Evolutionary conservation across 2,329 filamentous ascomycete species (phyloP), one percentile per base, ranked within the genome.

Genomic region (Pyrenochaeta sp.): DNA sequence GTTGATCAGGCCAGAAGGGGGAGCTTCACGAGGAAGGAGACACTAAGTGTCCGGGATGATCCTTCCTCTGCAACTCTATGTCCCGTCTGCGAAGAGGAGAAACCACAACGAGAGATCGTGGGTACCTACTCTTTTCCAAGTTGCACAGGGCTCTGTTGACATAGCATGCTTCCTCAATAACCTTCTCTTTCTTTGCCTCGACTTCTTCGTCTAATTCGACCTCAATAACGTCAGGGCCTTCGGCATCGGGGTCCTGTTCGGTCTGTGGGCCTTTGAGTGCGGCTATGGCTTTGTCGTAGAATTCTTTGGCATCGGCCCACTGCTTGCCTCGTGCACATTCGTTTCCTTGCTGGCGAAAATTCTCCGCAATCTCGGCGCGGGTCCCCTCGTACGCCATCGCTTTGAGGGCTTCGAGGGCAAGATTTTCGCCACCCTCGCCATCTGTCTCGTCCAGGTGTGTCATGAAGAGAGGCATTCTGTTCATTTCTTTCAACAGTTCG

Each of bases 321-420:
- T 83, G 79, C 70, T 85, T 86, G 41, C 79, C 79, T 59, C 81
- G 80, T 66, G 95, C 96, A 63, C 83, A 86, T 61, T 97, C 93
- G 69, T 99, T 99, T 22, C 94, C 94, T 57, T 90, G 89, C 67
- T 93, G 87, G 62, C 94, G 90, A 76, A 96, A 96, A 54, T 90
- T 90, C 30, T 81, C 75, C 14, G 86, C 88, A 50, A 96, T 87
- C 69, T 97, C 93, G 7, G 86, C 80, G 35, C 89, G 85, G 7
- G 91, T 92, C 14, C 94, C 95, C 75, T 99, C 94, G 68, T 96
- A 96, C 20, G 90, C 90, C 26, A 99, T 77, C 0, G 94, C 93
- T 67, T 89, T 88, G 48, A 99, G 80, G 1, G 94, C 95, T 60
- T 95, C 91, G 1, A 96, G 78, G 57, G 89, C 85, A 50, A 87